Evolutionary conservation across 257 asterid species (phyloP).

Genomic region (Nicotiana tabacum): DNA sequence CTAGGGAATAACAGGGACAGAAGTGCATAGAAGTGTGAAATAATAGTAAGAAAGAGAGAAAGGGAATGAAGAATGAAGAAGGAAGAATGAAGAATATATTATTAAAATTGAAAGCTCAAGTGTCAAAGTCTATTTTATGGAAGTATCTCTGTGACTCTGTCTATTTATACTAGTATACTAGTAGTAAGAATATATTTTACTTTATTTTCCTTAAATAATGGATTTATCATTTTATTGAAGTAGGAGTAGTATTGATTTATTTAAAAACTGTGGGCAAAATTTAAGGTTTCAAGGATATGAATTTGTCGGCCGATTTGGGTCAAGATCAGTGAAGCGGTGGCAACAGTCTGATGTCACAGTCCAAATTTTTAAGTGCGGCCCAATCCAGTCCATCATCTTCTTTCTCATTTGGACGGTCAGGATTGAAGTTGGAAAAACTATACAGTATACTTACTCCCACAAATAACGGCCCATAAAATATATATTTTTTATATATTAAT

Average conservation of each 20-base stretch:
- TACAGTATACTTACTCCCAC: too few species aligned
- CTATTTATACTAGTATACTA: background rate
- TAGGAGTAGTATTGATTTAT: background rate
- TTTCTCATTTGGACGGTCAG: background rate
- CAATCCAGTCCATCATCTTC: background rate
- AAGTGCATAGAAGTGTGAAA: background rate
- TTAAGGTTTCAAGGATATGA: background rate
- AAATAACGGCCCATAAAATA: too few species aligned
- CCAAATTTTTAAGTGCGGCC: background rate
- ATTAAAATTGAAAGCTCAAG: background rate
- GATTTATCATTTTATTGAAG: background rate
- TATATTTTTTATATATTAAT: too few species aligned
- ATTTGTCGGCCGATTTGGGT: background rate
- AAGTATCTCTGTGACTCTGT: background rate
- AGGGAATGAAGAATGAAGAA: background rate
- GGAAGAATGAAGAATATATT: background rate
- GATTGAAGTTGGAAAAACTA: background rate
- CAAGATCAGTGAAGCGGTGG: background rate
- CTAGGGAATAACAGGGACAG: constrained; percentile 8
- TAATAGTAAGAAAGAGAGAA: background rate
- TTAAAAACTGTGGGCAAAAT: background rate
- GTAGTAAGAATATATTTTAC: background rate
- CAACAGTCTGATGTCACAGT: background rate
- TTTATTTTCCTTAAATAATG: background rate
- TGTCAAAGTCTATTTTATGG: background rate